Evolutionary conservation across 805 yeast species (phyloP).

Genomic region (Ogataea glucozyma): DNA sequence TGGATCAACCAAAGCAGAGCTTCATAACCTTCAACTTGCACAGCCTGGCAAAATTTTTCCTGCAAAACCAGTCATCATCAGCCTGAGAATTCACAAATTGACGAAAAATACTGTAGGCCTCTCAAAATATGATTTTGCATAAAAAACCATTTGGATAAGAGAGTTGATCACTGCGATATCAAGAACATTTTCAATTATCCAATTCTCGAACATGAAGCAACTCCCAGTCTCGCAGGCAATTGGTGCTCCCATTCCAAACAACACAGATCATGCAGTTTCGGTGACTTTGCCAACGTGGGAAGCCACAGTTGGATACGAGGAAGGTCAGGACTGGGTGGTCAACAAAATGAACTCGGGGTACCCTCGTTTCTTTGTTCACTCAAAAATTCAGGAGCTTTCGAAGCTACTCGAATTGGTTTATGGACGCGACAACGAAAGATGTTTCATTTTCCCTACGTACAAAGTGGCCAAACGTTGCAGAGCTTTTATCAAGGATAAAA

Average conservation of each 20-base stretch:
- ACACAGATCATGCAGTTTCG: conserved; percentile 90
- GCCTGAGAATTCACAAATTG: not conserved
- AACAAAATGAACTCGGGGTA: conserved; percentile 81
- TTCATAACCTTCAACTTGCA: conserved; percentile 4
- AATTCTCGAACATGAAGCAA: conserved; percentile 6
- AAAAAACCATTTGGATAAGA: too few species aligned
- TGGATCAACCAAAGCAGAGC: not conserved
- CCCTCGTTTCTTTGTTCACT: conserved; percentile 79
- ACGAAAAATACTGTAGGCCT: not conserved
- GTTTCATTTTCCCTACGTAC: conserved; percentile 77
- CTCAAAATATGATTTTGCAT: too few species aligned
- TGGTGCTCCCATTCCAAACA: conserved; percentile 86
- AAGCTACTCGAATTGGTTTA: conserved; percentile 60
- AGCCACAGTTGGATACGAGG: conserved; percentile 89
- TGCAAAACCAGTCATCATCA: too few species aligned
- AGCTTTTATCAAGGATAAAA: conserved; percentile 60
- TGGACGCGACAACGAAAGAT: conserved; percentile 76
- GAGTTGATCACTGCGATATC: too few species aligned
- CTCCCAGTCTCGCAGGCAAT: conserved; percentile 44
- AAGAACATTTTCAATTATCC: too few species aligned
- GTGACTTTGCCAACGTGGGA: conserved; percentile 96
- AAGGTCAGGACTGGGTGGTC: conserved; percentile 81
- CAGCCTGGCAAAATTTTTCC: conserved; percentile 6
- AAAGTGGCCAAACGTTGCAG: conserved; percentile 82
- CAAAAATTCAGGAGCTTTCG: conserved; percentile 57